Evolutionary conservation across 2,329 filamentous ascomycete genomes (phyloP).

Genomic region (Orbilia brochopaga): DNA sequence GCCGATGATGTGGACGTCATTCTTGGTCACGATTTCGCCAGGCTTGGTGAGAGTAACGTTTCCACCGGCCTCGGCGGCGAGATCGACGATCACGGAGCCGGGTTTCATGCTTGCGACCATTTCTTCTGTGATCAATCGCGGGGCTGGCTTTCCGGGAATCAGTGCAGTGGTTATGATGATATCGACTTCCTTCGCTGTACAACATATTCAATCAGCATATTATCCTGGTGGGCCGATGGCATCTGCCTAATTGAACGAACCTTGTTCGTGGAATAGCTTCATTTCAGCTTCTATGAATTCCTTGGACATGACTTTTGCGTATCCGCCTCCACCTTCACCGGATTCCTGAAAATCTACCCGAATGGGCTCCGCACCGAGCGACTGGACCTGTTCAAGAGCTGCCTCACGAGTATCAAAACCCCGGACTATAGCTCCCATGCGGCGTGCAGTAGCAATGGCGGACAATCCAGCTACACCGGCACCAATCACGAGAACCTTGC

Average conservation of each 20-base stretch:
- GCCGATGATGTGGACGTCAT: constrained; percentile 83
- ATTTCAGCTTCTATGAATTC: constrained; percentile 92
- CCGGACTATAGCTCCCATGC: constrained; percentile 85
- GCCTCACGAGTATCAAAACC: constrained; percentile 92
- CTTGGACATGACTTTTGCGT: constrained; percentile 92
- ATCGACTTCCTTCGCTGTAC: constrained; percentile 71
- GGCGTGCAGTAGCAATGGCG: constrained; percentile 81
- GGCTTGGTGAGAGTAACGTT: constrained; percentile 84
- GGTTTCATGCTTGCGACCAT: constrained; percentile 87
- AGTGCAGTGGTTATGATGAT: constrained; percentile 93
- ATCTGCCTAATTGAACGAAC: constrained; percentile 57
- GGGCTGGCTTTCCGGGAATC: constrained; percentile 82
- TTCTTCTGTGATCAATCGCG: constrained; percentile 80
- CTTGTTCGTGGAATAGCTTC: constrained; percentile 88
- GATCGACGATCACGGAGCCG: constrained; percentile 83
- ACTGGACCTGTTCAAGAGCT: constrained; percentile 86
- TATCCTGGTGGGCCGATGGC: neutral
- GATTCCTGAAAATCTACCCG: constrained; percentile 77
- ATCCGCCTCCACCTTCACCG: constrained; percentile 81
- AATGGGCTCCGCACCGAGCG: constrained; percentile 88
- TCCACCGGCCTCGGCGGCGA: constrained; percentile 84
- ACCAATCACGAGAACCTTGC: constrained; percentile 88
- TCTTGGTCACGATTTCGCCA: constrained; percentile 72
- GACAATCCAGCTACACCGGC: constrained; percentile 87
- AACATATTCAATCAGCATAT: neutral